Evolutionary conservation across 176 grass and related monocot genomes (phyloP), one percentile per base, ranked within the genome.

Genomic region (Stipa capillata): DNA sequence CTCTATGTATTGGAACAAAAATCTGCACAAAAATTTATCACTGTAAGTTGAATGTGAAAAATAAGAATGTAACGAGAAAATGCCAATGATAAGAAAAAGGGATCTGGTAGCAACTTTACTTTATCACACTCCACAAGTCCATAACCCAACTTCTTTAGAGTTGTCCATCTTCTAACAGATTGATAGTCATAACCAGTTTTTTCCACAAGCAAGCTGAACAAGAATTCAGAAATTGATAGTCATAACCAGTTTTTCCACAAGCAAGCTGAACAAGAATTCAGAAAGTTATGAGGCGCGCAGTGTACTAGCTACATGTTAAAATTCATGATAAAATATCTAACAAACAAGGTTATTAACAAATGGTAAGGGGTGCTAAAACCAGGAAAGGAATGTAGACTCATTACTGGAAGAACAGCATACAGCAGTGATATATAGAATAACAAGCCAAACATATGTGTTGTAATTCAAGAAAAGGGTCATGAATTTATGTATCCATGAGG

Each of bases 91-190:
- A 64, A 14, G 17, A 79, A 47, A 34, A 87, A 68, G 31, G 53
- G 34, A 71, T 3, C 11, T 45, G 53, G 20, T 35, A 86, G 13
- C 2, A 69, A 76, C 21, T n/a, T 65, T 80, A 94, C 92, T 83
- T 91, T 94, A 25, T 89, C 92, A 85, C 95, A 97, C 1, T 92
- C 83, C 13, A 49, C 68, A 74, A 97, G 91, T 52, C 20, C 50
- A 51, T 97, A 97, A 36, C 89, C 87, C 77, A 97, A 82, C 79
- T 90, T 97, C 69, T 83, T 92, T 81, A 59, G 65, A 21, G 73
- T 83, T 40, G 95, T 97, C 95, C 95, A 97, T 86, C 91, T 94
- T 85, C 83, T 90, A 24, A 97, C 95, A 85, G 95, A 91, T 35
- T 91, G 79, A 45, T 86, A 94, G 65, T 91, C 89, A 84, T 94